These are phyloP conservation scores for Dalbergia cochinchinensis DNA, from an alignment of 306 rosid genomes.

Conservation along the genomic window DNA sequence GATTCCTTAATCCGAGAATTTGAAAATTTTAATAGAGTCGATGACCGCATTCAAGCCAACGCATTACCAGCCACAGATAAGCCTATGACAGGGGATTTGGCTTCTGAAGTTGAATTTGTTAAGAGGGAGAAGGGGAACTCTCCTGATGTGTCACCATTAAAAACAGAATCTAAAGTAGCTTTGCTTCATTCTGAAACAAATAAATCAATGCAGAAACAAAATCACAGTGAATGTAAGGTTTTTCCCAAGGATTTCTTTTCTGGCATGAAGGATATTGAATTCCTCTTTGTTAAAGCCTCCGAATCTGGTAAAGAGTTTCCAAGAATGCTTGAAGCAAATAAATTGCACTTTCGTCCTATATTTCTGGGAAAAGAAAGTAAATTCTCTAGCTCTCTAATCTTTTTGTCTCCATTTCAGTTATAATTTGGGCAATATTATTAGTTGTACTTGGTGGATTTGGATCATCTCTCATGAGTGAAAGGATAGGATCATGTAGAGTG, in stretches of 20 bases:
- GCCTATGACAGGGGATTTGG: slow-evolving; percentile 55
- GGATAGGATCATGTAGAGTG: slow-evolving; percentile 4
- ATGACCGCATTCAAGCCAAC: slow-evolving; percentile 57
- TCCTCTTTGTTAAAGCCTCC: slow-evolving; percentile 78
- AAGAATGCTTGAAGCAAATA: slow-evolving; percentile 98
- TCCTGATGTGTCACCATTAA: slow-evolving; percentile 61
- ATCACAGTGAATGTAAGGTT: slow-evolving; percentile 62
- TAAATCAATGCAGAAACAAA: slow-evolving; percentile 60
- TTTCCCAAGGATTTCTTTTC: slow-evolving; percentile 77
- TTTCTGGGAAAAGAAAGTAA: slow-evolving; percentile 76
- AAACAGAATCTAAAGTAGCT: slow-evolving; percentile 48
- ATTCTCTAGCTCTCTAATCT: slow-evolving; percentile 47
- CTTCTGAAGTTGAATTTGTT: slow-evolving; percentile 62
- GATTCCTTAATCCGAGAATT: slow-evolving; percentile 72
- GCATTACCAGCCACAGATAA: slow-evolving; percentile 48
- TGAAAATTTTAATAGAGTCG: slow-evolving; percentile 75
- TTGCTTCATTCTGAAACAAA: slow-evolving; percentile 57
- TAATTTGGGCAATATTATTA: slow-evolving; percentile 18
- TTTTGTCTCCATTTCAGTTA: slow-evolving; percentile 29
- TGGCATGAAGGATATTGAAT: slow-evolving; percentile 80
- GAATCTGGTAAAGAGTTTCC: slow-evolving; percentile 93
- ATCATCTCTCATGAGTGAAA: not conserved
- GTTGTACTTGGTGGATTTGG: slow-evolving; percentile 3
- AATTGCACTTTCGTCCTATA: slow-evolving; percentile 87
- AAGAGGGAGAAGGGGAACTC: slow-evolving; percentile 64